These are phyloP conservation scores for Puccinia horiana DNA, from an alignment of 1,284 basidiomycete species.

Conservation along the genomic window DNA sequence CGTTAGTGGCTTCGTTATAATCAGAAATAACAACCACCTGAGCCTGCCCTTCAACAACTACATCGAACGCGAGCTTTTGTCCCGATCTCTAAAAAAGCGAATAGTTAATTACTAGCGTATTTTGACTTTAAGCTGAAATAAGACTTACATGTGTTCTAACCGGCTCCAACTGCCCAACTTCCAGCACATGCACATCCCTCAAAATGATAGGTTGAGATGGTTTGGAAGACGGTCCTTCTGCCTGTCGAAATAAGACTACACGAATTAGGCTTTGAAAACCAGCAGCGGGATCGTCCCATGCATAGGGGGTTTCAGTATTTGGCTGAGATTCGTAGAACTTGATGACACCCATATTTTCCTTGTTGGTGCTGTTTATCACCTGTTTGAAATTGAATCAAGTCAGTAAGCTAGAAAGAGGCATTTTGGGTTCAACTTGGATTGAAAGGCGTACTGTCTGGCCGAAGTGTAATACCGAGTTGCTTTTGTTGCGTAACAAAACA, in stretches of 20 bases:
- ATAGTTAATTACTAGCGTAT: neutral
- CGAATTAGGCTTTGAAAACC: slow-evolving; percentile 44
- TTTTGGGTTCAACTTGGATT: neutral
- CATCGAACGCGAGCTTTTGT: slow-evolving; percentile 77
- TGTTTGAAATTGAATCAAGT: neutral
- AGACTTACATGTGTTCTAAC: slow-evolving; percentile 70
- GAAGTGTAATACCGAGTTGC: slow-evolving; percentile 43
- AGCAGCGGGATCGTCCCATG: slow-evolving; percentile 50
- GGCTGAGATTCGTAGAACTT: slow-evolving; percentile 41
- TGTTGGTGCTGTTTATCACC: slow-evolving; percentile 26
- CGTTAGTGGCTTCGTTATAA: slow-evolving; percentile 80
- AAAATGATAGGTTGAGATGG: slow-evolving; percentile 23
- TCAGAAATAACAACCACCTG: slow-evolving; percentile 85
- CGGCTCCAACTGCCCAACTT: slow-evolving; percentile 89
- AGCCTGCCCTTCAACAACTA: slow-evolving; percentile 82
- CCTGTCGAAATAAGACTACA: slow-evolving; percentile 27
- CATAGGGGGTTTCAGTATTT: slow-evolving; percentile 34
- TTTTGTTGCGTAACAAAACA: slow-evolving; percentile 47
- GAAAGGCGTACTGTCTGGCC: slow-evolving; percentile 42
- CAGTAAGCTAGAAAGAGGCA: neutral
- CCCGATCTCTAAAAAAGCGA: slow-evolving; percentile 56
- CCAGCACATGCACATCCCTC: slow-evolving; percentile 84
- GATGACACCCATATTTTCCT: slow-evolving; percentile 19
- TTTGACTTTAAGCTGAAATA: neutral
- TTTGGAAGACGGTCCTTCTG: slow-evolving; percentile 61